Base-by-base conservation (phyloP, 345 rosid species). In the Eucalyptus tenuipes region DNA sequence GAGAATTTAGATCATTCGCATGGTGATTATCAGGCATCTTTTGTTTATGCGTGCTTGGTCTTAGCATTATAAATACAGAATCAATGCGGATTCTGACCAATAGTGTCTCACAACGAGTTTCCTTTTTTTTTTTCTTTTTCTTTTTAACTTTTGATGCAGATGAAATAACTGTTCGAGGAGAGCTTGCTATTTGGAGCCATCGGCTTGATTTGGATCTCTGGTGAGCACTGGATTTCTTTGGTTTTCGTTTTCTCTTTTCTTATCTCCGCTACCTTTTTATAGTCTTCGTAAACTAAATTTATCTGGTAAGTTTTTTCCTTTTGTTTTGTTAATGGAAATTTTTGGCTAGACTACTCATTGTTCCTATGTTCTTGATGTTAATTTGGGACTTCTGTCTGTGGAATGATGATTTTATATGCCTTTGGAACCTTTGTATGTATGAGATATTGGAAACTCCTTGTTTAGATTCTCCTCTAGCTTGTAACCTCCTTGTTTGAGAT, bases 211-310 rank as follows among this genome's bases (percentile, higher is more conserved):
- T 75, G 44, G 44, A 33, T 33, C 81, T 33, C 81, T 37, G 84
- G 84, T 75, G 47, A 75, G 84, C 29, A 75, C 84, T 40, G 25
- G 47, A 75, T 61, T 92, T 92, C 4, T 68, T 90, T 90, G 89
- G 90, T 92, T 16, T 91, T 95, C 25, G 90, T 94, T 27, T 94
- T 93, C 15, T 94, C 95, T 22, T 95, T 95, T 49, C 94, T 27
- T 93, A 49, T 92, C 79, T 94, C 24, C 15, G 15, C 47, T 40
- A 37, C 7, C 84, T 37, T 75, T 75, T 75, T 20, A 40, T 22
- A 6, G 15, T 75, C 84, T 40, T 75, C 84, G 25, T 40, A 11
- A 75, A 75, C 47, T 13, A 37, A 75, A 75, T 37, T 75, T 75
- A 44, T 37, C 47, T 37, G 82, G 82, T 20, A 37, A 18, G 42